phyloP scores from a whole-genome alignment of 2,329 filamentous ascomycete species.

The Neospermospora avenae region DNA sequence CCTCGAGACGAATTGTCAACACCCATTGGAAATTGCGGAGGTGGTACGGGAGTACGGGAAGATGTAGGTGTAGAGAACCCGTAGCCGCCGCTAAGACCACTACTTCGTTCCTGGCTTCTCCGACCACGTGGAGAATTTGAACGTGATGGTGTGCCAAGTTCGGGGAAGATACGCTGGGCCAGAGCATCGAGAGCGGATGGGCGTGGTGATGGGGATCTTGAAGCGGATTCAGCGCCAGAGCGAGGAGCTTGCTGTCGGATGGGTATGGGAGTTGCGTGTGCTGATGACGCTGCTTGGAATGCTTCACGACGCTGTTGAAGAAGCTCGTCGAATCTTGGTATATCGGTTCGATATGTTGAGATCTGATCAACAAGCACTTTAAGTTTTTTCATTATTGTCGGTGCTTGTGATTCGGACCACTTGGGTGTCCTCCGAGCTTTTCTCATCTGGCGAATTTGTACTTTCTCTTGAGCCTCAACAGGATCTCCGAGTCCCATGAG shows the following conservation, averaged over 20 bases:
- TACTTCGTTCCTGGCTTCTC: constrained; percentile 26
- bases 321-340: constrained; percentile 71
- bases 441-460: constrained; percentile 46
- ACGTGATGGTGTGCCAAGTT: constrained; percentile 37
- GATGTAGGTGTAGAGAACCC: constrained; percentile 27
- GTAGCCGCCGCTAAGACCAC: constrained; percentile 24
- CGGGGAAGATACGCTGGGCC: constrained; percentile 59
- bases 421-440: constrained; percentile 51
- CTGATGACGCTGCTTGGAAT: constrained; percentile 55
- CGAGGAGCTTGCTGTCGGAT: constrained; percentile 32
- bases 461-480: constrained; percentile 40
- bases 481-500: constrained; percentile 19
- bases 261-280: constrained; percentile 32
- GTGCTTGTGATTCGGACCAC: constrained; percentile 50
- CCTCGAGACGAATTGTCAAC: constrained; percentile 24
- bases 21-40: constrained; percentile 27
- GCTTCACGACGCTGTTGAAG: constrained; percentile 62
- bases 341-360: constrained; percentile 55
- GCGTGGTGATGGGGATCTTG: constrained; percentile 49
- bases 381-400: constrained; percentile 55
- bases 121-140: constrained; percentile 34
- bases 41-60: constrained; percentile 20
- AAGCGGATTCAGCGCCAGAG: constrained; percentile 42
- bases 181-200: constrained; percentile 57
- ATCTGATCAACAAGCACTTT: constrained; percentile 61